A percentile compares a stretch with the other conserved stretches of the same genome.
These are phyloP conservation scores for Forsythia suspensa DNA, from an alignment of 257 asterid species.

Conservation along the genomic window DNA sequence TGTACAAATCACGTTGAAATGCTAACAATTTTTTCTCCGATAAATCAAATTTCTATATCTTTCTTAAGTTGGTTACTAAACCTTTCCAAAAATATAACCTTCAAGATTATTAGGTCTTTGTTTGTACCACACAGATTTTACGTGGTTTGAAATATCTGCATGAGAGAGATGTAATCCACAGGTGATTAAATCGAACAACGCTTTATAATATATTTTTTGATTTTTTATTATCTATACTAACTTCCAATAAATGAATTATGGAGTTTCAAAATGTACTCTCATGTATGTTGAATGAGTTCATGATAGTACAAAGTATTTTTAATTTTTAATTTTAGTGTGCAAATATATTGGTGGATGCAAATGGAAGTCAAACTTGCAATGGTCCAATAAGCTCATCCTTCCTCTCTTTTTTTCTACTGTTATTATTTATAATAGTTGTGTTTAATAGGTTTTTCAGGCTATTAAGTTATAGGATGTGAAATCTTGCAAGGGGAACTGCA, in stretches of 20 bases:
- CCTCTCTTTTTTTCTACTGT: neutral
- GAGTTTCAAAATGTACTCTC: neutral
- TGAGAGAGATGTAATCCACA: slow-evolving; percentile 78
- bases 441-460: too few species aligned
- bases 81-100: slow-evolving; percentile 74
- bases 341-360: slow-evolving; percentile 82
- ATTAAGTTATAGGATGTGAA: too few species aligned
- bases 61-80: slow-evolving; percentile 80
- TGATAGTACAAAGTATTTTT: too few species aligned
- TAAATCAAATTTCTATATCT: slow-evolving; percentile 75
- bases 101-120: slow-evolving; percentile 72
- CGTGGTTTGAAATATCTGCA: slow-evolving; percentile 89
- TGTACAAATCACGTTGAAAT: slow-evolving; percentile 18
- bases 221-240: neutral
- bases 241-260: too few species aligned
- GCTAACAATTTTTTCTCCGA: slow-evolving; percentile 27
- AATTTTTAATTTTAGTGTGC: slow-evolving; percentile 41
- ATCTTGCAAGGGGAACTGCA: too few species aligned
- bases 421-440: too few species aligned
- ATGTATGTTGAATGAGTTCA: slow-evolving; percentile 11
- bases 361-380: slow-evolving; percentile 95
- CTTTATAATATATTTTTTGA: neutral
- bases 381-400: slow-evolving; percentile 37
- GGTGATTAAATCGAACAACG: slow-evolving; percentile 40
- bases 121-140: slow-evolving; percentile 84